Conservation (phyloP, 2,329 filamentous ascomycete genomes). For the Fusarium sp. region DNA sequence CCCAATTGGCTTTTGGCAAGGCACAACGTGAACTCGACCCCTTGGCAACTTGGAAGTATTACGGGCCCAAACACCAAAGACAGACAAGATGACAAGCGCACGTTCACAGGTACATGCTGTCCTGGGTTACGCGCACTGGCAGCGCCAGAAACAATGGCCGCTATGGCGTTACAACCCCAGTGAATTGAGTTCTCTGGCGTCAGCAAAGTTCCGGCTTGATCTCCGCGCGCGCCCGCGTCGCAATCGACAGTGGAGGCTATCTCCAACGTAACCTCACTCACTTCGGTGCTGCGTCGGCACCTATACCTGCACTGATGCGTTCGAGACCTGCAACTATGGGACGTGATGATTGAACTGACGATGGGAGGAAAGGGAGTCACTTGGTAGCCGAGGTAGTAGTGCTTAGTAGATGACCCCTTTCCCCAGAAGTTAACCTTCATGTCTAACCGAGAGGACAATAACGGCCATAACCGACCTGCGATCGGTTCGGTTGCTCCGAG, state of each 20-base stretch:
- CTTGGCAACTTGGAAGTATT: conserved; percentile 4
- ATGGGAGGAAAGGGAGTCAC: conserved; percentile 4
- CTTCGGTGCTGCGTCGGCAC: conserved; percentile 7
- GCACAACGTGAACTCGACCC: background rate
- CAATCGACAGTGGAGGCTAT: conserved; percentile 19
- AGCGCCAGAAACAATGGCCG: conserved; percentile 21
- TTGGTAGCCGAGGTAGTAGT: conserved; percentile 11
- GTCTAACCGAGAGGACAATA: conserved; percentile 8
- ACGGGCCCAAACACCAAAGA: conserved; percentile 6
- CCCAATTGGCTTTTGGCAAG: conserved; percentile 23
- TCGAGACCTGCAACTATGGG: conserved; percentile 29
- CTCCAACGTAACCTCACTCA: conserved; percentile 8
- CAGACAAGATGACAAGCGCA: conserved; percentile 11
- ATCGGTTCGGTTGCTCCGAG: conserved; percentile 11
- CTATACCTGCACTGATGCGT: conserved; percentile 7
- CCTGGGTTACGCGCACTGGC: conserved; percentile 2
- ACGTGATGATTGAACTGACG: conserved; percentile 13
- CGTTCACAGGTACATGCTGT: conserved; percentile 1
- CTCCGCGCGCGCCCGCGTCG: conserved; percentile 16
- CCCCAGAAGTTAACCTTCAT: conserved; percentile 33
- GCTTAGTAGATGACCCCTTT: conserved; percentile 10
- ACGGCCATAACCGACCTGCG: conserved; percentile 7
- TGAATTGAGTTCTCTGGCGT: conserved; percentile 36
- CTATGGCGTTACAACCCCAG: conserved; percentile 22
- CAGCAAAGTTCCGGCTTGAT: conserved; percentile 31